Base-by-base conservation (phyloP, 2,329 filamentous ascomycete species). In the Nemania sp. region DNA sequence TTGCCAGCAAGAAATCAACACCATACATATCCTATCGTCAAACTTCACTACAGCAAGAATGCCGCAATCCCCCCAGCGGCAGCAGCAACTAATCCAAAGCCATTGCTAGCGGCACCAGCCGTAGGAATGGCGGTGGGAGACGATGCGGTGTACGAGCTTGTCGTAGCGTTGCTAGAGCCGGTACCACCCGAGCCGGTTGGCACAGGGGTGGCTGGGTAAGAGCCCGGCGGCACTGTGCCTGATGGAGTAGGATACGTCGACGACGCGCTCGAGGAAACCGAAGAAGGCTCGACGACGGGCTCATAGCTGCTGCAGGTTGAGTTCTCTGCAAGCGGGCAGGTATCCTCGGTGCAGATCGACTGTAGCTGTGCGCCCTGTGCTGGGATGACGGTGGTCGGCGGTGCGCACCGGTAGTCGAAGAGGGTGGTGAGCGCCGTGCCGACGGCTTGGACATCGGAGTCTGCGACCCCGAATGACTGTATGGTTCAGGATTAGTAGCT, bases 401-500 rank as follows among this genome's bases (percentile, higher is more conserved):
- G 73, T 2, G 72, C 66, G 68, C 83, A 86, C 46, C 74, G 72
- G 65, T 76, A 73, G 51, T 74, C 77, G 68, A 86, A 86, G 43
- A 77, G 64, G 19, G 64, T 65, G 57, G 70, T 75, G 39, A 86
- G 77, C 1, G 77, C 73, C 26, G 58, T 71, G 54, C 73, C 81
- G 23, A 85, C 78, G 26, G 65, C 67, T 17, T 64, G 65, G 42
- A 83, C 70, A 63, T 86, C 83, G 3, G 72, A 73, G 11, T 75
- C 61, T n/a, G 78, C 72, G 36, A 86, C 81, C 34, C 83, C 83
- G 60, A 86, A 83, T 1, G 80, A 83, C 52, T 55, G 20, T 19
- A 36, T 2, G 11, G 22, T 3, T 23, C 1, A n/a, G 0, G 24
- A 24, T 54, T 17, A 54, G 52, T 28, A 41, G 5, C 4, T 19